phyloP scores from a whole-genome alignment of 140 eudicot genomes.

The Flaveria floridana region DNA sequence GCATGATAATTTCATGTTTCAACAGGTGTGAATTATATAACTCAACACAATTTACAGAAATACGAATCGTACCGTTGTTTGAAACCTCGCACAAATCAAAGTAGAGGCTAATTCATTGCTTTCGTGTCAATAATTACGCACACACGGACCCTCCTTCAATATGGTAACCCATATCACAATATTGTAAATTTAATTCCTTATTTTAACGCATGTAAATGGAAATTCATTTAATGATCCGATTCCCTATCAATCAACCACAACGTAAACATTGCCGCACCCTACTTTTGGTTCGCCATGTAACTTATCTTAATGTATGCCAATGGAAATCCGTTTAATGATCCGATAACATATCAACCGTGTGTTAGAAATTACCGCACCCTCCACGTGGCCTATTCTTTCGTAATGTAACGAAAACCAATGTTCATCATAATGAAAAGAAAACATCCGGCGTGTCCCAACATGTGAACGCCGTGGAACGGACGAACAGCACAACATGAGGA shows the following conservation, averaged over 20 bases:
- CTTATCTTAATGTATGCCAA: not conserved
- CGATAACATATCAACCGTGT: not conserved
- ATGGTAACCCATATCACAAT: not conserved
- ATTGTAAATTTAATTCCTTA: not conserved
- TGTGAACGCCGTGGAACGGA: too few relatives aligned
- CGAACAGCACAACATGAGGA: rapidly evolving
- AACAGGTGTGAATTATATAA: too few relatives aligned
- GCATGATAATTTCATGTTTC: too few relatives aligned
- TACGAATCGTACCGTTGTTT: not conserved
- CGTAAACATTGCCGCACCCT: not conserved
- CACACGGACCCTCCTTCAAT: not conserved
- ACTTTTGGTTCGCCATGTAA: not conserved
- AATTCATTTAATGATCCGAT: not conserved
- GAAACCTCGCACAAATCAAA: not conserved
- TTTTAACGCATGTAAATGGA: not conserved
- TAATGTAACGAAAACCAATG: not conserved
- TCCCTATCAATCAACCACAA: not conserved
- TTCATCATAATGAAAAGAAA: not conserved
- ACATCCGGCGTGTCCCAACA: too few relatives aligned
- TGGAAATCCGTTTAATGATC: not conserved
- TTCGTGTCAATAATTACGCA: not conserved
- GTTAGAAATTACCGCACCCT: not conserved
- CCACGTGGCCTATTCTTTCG: not conserved
- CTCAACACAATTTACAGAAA: not conserved
- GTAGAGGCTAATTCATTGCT: not conserved